Evolutionary conservation across 1,284 basidiomycete genomes (phyloP).

Genomic region (Veloboletus limbatus): DNA sequence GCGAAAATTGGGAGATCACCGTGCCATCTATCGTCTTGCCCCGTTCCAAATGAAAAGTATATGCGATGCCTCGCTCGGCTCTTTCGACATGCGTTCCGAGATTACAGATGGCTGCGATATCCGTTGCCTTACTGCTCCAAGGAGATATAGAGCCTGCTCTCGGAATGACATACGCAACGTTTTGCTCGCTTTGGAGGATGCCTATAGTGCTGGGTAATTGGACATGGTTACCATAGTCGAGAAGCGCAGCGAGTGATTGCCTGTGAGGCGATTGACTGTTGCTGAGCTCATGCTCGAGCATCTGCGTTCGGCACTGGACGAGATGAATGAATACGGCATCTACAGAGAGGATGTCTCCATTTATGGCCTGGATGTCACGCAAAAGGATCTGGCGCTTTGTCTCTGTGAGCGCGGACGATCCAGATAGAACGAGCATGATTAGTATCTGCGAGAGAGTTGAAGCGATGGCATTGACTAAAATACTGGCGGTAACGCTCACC

Average conservation of each 20-base stretch:
- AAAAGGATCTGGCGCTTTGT: constrained; percentile 74
- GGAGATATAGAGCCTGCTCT: constrained; percentile 81
- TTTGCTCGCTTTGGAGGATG: constrained; percentile 39
- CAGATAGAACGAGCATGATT: constrained; percentile 64
- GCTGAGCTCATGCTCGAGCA: constrained; percentile 49
- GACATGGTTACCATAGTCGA: constrained; percentile 84
- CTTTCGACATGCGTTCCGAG: constrained; percentile 71
- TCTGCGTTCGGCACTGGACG: constrained; percentile 58
- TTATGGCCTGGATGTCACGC: constrained; percentile 53
- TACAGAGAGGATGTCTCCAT: constrained; percentile 60
- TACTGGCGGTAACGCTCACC: constrained; percentile 14
- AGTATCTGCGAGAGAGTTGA: constrained; percentile 11
- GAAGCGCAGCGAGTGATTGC: constrained; percentile 67
- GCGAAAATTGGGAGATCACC: constrained; percentile 51
- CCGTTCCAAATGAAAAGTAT: constrained; percentile 56
- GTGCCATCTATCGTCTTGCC: constrained; percentile 40
- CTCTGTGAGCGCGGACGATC: constrained; percentile 69
- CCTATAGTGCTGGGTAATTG: constrained; percentile 47
- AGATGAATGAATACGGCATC: constrained; percentile 90
- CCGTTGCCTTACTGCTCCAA: constrained; percentile 98
- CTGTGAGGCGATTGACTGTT: constrained; percentile 46
- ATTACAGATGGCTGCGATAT: constrained; percentile 88
- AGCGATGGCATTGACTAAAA: not conserved
- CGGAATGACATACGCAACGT: constrained; percentile 75
- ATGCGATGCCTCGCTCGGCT: constrained; percentile 82